Evolutionary conservation across 2,329 filamentous ascomycete genomes (phyloP), one percentile per base, ranked within the genome.

Genomic region (Magnaporthiopsis rhizophila): DNA sequence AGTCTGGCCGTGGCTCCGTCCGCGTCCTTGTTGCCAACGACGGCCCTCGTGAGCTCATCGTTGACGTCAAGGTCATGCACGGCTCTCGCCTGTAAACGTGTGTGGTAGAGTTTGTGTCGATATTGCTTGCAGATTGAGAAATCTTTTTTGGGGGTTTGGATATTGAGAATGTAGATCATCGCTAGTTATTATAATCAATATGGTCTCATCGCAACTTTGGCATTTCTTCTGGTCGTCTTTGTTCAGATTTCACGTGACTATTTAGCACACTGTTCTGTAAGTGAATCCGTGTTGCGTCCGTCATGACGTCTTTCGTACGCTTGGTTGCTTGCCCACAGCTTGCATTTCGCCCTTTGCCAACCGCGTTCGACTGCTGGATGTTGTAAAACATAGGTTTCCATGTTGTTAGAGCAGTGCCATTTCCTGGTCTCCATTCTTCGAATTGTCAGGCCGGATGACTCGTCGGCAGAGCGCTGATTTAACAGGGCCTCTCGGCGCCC

Each of bases 1-100:
- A 91, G 80, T 89, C 91, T 71, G 95, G 95, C 77, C 91, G 93
- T 77, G 95, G 95, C 78, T 92, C 88, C 76, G 90, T 99, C 75
- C 91, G 95, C 72, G 92, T 96, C 74, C 88, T 98, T 68, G 95
- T 99, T 79, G 93, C 99, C 81, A 92, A 88, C 79, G 95, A 99
- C 79, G 85, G 89, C 73, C 93, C 92, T 72, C 88, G 89, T 74
- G 95, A 99, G 87, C 88, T 99, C 75, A 93, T 90, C 72, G 95
- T 99, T 72, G 95, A 99, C 86, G 95, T 96, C 88, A 98, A 97
- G 90, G 90, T 96, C 76, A 90, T 98, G 76, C 95, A 99, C 82
- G 86, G 86, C 75, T 87, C 86, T 70, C 84, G 83, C 73, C 79
- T 89, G 77, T 89, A 87, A 81, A 71, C 66, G 67, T 60, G 3